Evolutionary conservation across 1,284 basidiomycete species (phyloP).

Genomic region (Fomitopsis pinicola): DNA sequence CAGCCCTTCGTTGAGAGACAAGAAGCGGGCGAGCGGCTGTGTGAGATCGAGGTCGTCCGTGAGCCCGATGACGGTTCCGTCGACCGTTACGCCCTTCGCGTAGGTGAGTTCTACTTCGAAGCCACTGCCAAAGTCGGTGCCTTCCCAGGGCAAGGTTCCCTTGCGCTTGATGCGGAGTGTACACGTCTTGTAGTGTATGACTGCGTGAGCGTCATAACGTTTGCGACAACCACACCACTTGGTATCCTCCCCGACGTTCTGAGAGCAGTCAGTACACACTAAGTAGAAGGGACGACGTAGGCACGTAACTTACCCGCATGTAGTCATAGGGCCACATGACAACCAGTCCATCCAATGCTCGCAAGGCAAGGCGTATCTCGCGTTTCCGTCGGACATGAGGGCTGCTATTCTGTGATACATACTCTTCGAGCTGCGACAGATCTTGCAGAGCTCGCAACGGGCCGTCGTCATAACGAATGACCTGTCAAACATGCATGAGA

Average conservation of each 20-base stretch:
- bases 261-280: conserved; percentile 7
- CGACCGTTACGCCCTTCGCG: conserved; percentile 43
- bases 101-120: conserved; percentile 66
- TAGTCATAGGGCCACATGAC: conserved; percentile 68
- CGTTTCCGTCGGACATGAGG: conserved; percentile 46
- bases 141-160: conserved; percentile 55
- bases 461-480: conserved; percentile 72
- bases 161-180: conserved; percentile 53
- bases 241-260: conserved; percentile 43
- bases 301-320: conserved; percentile 38
- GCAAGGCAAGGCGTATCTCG: conserved; percentile 62
- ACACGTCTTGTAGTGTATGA: conserved; percentile 46
- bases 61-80: conserved; percentile 60
- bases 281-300: background rate
- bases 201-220: conserved; percentile 45
- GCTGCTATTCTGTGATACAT: conserved; percentile 62
- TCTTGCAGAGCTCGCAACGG: conserved; percentile 44
- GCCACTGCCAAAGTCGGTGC: conserved; percentile 62
- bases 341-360: conserved; percentile 63
- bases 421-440: conserved; percentile 51
- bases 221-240: conserved; percentile 38
- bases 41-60: conserved; percentile 68
- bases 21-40: conserved; percentile 57
- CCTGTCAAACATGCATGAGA: conserved; percentile 30
- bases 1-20: conserved; percentile 55